Percentiles rank a stretch among this genome's conserved stretches.
These are phyloP conservation scores for Backusella sp. DNA, from an alignment of 192 early-diverging fungal genomes.

Conservation along the genomic window DNA sequence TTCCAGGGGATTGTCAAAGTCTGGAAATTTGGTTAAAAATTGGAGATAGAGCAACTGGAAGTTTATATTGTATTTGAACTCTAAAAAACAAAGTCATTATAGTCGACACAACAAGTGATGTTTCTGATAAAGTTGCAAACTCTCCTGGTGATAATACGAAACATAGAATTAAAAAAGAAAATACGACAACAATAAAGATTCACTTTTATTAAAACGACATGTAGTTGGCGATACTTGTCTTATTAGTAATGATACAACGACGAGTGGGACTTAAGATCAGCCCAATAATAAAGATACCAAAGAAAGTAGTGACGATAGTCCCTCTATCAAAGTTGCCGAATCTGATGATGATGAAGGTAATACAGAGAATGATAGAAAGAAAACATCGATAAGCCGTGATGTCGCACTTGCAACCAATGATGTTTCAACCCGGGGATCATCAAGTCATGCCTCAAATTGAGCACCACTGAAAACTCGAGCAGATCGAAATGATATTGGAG, in stretches of 20 bases:
- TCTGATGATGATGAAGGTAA: not conserved
- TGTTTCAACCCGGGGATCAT: not conserved
- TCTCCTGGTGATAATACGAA: not conserved
- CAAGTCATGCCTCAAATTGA: not conserved
- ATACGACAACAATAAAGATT: too few species aligned
- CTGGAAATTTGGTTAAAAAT: too few species aligned
- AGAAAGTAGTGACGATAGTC: not conserved
- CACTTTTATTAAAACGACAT: not conserved
- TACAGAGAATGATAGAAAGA: not conserved
- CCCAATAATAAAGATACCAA: not conserved
- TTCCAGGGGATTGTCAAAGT: not conserved
- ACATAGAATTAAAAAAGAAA: not conserved
- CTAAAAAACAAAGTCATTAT: not conserved
- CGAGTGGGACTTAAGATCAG: not conserved
- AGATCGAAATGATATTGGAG: not conserved
- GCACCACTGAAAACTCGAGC: not conserved
- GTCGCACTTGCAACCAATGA: not conserved
- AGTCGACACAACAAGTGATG: not conserved
- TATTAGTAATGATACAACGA: too few species aligned
- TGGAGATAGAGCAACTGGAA: not conserved
- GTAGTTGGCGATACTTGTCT: not conserved
- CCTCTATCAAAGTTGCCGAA: not conserved
- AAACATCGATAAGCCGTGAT: not conserved
- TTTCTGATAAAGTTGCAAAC: not conserved
- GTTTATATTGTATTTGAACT: not conserved